Evolutionary conservation across 306 rosid genomes (phyloP), one percentile per base, ranked within the genome.

Genomic region (Citrullus amarus): DNA sequence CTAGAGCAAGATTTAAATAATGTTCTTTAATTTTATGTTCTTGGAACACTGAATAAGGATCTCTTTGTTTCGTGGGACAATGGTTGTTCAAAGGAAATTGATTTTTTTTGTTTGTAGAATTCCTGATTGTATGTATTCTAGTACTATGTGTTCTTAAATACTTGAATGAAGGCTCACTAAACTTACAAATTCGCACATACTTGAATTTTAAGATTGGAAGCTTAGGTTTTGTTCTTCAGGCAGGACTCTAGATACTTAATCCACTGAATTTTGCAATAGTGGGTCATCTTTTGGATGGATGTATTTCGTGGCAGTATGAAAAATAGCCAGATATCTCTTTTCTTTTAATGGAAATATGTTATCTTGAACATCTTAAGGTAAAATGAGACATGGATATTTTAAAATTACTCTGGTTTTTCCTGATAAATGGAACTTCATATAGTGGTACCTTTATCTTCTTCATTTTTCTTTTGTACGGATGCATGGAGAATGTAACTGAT

Each of bases 401-500:
- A 44, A 43, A 16, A 3, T 6, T 67, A 22, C 11, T 44, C 58
- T 46, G 9, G 51, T 15, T 43, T 14, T 14, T 5, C 10, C 17
- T 70, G 57, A 69, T 70, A 4, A 20, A 20, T 18, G n/a, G 18
- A 71, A 50, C 57, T 71, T 71, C 36, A 14, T 41, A 2, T 25
- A 9, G 55, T 48, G 39, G 39, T 20, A 71, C 22, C 41, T 71
- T 53, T 46, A 71, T 48, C 39, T 46, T 28, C 13, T 72, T 72
- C 59, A 43, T 25, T 48, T 70, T 70, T 28, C 76, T 46, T 70
- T 50, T 15, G 10, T 14, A 71, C 15, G 59, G 7, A 48, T 46
- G 17, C 39, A 71, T 22, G 77, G 59, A 46, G 77, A 18, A 13
- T 50, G 77, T 79, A 71, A 85, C 93, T 91, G 86, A 95, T 76